Evolutionary conservation across 2,329 filamentous ascomycete genomes (phyloP), one percentile per base, ranked within the genome.

Genomic region (Aspergillus pseudoglaucus): DNA sequence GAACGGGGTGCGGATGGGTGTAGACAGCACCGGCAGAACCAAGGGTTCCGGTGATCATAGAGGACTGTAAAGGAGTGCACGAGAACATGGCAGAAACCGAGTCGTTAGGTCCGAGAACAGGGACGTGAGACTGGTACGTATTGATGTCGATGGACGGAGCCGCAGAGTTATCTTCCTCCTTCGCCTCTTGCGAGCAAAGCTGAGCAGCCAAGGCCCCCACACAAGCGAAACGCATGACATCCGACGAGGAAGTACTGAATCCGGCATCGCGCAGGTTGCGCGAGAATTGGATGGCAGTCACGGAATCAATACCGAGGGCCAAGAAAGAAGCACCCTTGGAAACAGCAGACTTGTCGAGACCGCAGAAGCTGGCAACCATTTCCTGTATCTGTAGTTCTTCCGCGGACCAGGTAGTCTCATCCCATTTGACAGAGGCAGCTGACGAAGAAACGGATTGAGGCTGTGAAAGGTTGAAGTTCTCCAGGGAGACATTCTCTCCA

Each of bases 21-120:
- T 95, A 95, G 0, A 85, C 69, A 35, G 54, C 47, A 9, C 59
- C 54, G 0, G 70, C 60, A n/a, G 73, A 79, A 7, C 79, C 76
- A 30, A 85, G 63, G 3, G 83, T 83, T 43, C 82, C 78, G 1
- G 85, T 84, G 38, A 95, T 80, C 74, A 95, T 90, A 0, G 89
- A 90, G 58, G 90, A 82, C 60, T 95, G 90, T 1, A 95, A 70
- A 0, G 89, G 80, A 1, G 89, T 91, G 61, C 89, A 94, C 4
- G 59, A 52, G 42, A 65, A 68, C 33, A 64, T 54, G 3, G 50
- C 47, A 8, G 51, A 51, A 25, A 67, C 50, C 4, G 50, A 55
- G 37, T 62, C 59, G 18, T 45, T 27, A 2, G 48, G 35, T 7
- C 44, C 25, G 27, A 61, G 53, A 23, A 53, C 47, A 22, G 49